Evolutionary conservation across 805 yeast species (phyloP), one percentile per base, ranked within the genome.

Genomic region (Starmerella gropengiesseri): DNA sequence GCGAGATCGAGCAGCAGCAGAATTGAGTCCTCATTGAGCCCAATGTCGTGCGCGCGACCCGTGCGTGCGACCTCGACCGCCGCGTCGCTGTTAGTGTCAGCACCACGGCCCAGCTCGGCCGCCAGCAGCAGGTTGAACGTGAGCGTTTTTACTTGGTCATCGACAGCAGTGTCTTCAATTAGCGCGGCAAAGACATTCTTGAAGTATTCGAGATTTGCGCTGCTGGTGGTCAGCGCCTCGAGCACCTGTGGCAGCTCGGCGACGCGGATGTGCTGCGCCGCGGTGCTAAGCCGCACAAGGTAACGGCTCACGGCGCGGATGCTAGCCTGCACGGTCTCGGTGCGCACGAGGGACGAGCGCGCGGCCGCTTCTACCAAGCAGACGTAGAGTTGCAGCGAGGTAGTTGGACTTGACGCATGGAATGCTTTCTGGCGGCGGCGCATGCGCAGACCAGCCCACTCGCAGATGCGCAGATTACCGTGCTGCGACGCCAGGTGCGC

Each of bases 361-460:
- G 53, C 54, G 3, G 48, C 50, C 2, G 57, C 55, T 32, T 53
- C 57, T 12, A 54, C 41, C n/a, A 53, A 40, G 38, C 40, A 53
- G 2, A 49, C 33, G 37, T 43, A 46, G 25, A 51, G 27, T 31
- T 40, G 26, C 13, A 49, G 31, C 6, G 48, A 27, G n/a, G 39
- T 31, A 9, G 26, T 6, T 1, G 41, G 19, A 12, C 34, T 4
- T 3, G n/a, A 9, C 11, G 30, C 12, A 6, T 27, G n/a, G 18
- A 51, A 37, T n/a, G 51, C 54, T 11, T 51, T 46, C 28, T 53
- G 56, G 18, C 58, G 36, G 2, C 56, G 43, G 7, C 54, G 49
- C 47, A 49, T 43, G 9, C 60, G 50, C 36, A 57, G 40, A n/a
- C 54, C 43, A 1, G 59, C 53, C 62, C 61, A 59, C 30, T 55